Conservation (phyloP, 768 basidiomycete species). For the Panellus pusillus region DNA sequence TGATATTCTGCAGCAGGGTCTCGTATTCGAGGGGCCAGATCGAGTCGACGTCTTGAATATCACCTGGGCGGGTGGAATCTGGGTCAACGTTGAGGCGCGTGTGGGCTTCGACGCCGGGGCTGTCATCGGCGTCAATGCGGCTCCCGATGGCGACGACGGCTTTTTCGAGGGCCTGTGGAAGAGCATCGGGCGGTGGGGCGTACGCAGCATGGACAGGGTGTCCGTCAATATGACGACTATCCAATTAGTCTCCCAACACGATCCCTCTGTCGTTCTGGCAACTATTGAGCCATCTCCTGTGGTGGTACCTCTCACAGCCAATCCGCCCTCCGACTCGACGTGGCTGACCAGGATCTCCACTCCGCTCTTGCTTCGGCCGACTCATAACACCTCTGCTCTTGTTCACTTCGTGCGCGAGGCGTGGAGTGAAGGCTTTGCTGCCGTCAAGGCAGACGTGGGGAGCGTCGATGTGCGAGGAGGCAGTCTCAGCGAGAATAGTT, state of each 20-base stretch:
- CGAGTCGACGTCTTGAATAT: constrained; percentile 61
- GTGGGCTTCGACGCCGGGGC: constrained; percentile 70
- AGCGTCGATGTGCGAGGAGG: constrained; percentile 55
- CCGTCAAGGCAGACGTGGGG: constrained; percentile 43
- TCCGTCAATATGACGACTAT: constrained; percentile 56
- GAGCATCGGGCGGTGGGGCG: constrained; percentile 65
- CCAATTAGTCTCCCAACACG: constrained; percentile 44
- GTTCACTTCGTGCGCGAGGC: constrained; percentile 53
- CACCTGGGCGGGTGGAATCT: constrained; percentile 56
- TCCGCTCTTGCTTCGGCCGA: constrained; percentile 53
- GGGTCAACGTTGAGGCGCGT: constrained; percentile 55
- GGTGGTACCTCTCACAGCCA: constrained; percentile 54
- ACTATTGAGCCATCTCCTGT: constrained; percentile 49
- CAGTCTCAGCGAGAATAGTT: constrained; percentile 37
- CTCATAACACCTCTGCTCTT: constrained; percentile 49
- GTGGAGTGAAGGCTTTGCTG: constrained; percentile 55
- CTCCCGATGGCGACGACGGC: constrained; percentile 39
- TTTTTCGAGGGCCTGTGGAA: constrained; percentile 57
- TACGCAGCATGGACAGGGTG: constrained; percentile 54
- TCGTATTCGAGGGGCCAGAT: constrained; percentile 63
- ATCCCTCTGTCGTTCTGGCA: constrained; percentile 43
- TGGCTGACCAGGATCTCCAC: constrained; percentile 62
- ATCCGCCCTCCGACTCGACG: constrained; percentile 48
- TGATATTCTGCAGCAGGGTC: constrained; percentile 53
- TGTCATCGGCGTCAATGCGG: constrained; percentile 54